A percentile compares a stretch with the other conserved stretches of the same genome.
Evolutionary conservation across 1,284 basidiomycete genomes (phyloP).

Genomic region (Papiliotrema terrestris): DNA sequence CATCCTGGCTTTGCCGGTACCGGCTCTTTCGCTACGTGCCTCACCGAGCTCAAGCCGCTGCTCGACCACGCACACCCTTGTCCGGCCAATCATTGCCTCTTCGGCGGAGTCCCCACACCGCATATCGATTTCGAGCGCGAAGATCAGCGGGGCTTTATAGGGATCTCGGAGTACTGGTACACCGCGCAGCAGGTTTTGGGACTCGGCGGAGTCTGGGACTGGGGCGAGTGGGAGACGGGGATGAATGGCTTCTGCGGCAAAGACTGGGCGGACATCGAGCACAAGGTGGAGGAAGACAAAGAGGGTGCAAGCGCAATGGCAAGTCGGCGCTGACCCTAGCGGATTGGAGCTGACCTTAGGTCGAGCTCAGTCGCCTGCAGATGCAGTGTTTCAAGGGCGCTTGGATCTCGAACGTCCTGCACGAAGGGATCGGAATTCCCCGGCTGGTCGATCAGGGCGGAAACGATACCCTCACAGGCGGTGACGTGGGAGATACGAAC

Average conservation of each 20-base stretch:
- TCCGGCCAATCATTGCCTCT: conserved; percentile 81
- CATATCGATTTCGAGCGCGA: conserved; percentile 85
- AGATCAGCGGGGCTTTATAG: conserved; percentile 73
- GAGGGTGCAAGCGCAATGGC: conserved; percentile 64
- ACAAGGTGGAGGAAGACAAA: conserved; percentile 62
- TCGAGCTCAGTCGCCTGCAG: conserved; percentile 79
- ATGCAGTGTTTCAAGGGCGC: conserved; percentile 99
- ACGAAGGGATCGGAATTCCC: conserved; percentile 93
- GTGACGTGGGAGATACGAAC: conserved; percentile 51
- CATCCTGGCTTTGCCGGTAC: conserved; percentile 73
- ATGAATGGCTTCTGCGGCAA: conserved; percentile 80
- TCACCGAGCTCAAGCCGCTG: conserved; percentile 68
- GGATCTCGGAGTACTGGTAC: conserved; percentile 99
- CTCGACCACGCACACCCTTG: conserved; percentile 85
- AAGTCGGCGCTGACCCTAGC: conserved; percentile 8
- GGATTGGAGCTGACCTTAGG: conserved; percentile 34
- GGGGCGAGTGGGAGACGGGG: conserved; percentile 89
- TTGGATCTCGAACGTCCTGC: conserved; percentile 94
- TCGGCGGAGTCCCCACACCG: conserved; percentile 86
- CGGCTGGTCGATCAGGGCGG: conserved; percentile 81
- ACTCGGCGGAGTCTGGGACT: conserved; percentile 91
- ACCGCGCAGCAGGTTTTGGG: conserved; percentile 88
- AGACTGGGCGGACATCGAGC: conserved; percentile 72
- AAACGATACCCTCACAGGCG: conserved; percentile 53
- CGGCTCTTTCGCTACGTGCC: conserved; percentile 83